A percentile compares a stretch with the other conserved stretches of the same genome.
These are phyloP conservation scores for Tylopilus intermedius DNA, from an alignment of 768 basidiomycete species.

Conservation along the genomic window DNA sequence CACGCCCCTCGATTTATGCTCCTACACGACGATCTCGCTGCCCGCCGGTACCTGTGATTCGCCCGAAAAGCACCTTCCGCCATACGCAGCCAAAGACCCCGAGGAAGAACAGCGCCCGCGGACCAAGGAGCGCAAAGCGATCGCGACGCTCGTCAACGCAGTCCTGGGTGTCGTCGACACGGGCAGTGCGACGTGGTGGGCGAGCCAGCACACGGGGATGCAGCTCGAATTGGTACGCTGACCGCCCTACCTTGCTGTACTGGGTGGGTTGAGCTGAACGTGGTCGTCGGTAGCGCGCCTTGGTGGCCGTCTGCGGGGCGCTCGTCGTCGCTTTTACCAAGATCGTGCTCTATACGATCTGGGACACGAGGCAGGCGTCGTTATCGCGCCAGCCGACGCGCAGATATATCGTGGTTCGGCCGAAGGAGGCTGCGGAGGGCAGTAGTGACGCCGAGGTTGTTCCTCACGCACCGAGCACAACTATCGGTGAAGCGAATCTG, in stretches of 20 bases:
- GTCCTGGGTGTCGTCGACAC: constrained; percentile 64
- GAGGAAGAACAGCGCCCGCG: constrained; percentile 44
- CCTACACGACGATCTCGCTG: constrained; percentile 68
- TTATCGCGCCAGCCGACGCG: constrained; percentile 5
- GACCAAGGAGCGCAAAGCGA: constrained; percentile 55
- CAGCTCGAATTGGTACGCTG: constrained; percentile 68
- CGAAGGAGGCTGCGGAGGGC: constrained; percentile 8
- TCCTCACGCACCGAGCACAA: constrained; percentile 21
- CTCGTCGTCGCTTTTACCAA: constrained; percentile 70
- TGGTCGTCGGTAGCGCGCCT: constrained; percentile 41
- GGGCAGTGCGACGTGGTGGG: constrained; percentile 71
- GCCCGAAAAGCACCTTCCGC: constrained; percentile 65
- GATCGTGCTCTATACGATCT: constrained; percentile 65
- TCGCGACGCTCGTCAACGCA: constrained; percentile 67
- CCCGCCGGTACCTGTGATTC: constrained; percentile 75
- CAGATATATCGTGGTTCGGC: not conserved
- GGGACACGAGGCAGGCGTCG: constrained; percentile 48
- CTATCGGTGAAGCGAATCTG: constrained; percentile 10
- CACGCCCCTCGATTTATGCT: constrained; percentile 44
- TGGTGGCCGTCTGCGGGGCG: constrained; percentile 57
- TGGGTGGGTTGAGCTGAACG: constrained; percentile 3
- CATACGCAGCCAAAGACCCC: constrained; percentile 42
- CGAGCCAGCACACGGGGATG: constrained; percentile 59
- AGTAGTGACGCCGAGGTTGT: constrained; percentile 1
- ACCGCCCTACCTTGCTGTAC: not conserved